Evolutionary conservation across 768 basidiomycete genomes (phyloP).

Genomic region (Tephrocybe rancida): DNA sequence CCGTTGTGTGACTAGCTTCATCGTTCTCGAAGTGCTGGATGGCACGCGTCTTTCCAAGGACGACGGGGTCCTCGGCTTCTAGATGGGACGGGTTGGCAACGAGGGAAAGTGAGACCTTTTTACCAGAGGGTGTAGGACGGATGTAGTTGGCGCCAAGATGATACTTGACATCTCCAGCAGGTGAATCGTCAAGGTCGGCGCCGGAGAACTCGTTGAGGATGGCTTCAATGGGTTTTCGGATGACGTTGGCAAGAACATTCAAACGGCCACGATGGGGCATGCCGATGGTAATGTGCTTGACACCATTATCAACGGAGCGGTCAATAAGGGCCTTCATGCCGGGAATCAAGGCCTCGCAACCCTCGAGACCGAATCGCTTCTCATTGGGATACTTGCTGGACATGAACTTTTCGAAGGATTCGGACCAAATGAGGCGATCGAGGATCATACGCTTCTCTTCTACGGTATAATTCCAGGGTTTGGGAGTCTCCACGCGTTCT

Average conservation of each 20-base stretch:
- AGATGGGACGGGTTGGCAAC: constrained; percentile 99
- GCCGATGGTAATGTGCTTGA: constrained; percentile 95
- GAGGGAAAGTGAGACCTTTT: constrained; percentile 95
- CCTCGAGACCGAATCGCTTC: constrained; percentile 98
- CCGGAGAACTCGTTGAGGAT: constrained; percentile 97
- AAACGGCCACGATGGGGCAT: constrained; percentile 99
- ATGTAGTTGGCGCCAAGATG: constrained; percentile 99
- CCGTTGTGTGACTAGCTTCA: constrained; percentile 74
- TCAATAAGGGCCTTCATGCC: constrained; percentile 99
- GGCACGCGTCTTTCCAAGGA: constrained; percentile 98
- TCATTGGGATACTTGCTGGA: constrained; percentile 99
- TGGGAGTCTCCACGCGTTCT: constrained; percentile 92
- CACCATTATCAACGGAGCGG: constrained; percentile 94
- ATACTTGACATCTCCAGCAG: constrained; percentile 98
- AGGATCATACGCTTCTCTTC: constrained; percentile 99
- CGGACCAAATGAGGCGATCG: constrained; percentile 99
- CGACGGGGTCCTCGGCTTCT: constrained; percentile 96
- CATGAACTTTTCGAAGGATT: constrained; percentile 98
- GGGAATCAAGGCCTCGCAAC: constrained; percentile 95
- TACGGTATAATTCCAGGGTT: constrained; percentile 96
- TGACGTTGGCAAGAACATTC: constrained; percentile 97
- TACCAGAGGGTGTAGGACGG: constrained; percentile 95
- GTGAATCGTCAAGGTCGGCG: constrained; percentile 68
- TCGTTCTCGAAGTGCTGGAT: constrained; percentile 95
- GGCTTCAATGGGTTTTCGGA: constrained; percentile 97